A percentile compares a stretch with the other conserved stretches of the same genome.
These are phyloP conservation scores for Geranium rotundifolium DNA, from an alignment of 345 rosid genomes.

Conservation along the genomic window DNA sequence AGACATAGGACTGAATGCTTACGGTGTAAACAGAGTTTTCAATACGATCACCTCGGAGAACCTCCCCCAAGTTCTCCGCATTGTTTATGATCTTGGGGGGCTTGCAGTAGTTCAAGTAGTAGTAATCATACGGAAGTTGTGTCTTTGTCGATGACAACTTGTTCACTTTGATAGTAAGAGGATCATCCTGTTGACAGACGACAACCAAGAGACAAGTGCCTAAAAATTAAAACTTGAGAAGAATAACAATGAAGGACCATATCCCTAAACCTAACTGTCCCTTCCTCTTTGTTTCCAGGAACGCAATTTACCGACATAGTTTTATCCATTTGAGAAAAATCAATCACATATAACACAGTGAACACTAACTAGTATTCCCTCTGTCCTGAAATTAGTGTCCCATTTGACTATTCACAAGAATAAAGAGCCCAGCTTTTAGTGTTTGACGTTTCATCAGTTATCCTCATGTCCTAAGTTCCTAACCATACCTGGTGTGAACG, in stretches of 20 bases:
- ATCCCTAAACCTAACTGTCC: not conserved
- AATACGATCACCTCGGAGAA: slow-evolving; percentile 84
- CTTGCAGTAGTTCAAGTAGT: slow-evolving; percentile 61
- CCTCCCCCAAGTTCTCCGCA: slow-evolving; percentile 73
- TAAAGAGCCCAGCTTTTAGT: no score
- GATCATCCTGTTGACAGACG: slow-evolving; percentile 27
- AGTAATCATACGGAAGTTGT: slow-evolving; percentile 81
- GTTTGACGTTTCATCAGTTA: no score
- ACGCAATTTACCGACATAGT: no score
- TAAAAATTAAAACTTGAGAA: not conserved
- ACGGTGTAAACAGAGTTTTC: slow-evolving; percentile 73
- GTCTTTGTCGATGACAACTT: slow-evolving; percentile 81
- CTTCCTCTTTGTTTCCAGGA: not conserved
- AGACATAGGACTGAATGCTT: slow-evolving; percentile 14
- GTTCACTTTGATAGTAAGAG: slow-evolving; percentile 67
- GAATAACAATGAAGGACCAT: not conserved
- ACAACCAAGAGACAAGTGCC: slow-evolving; percentile 4
- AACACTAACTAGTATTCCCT: not conserved
- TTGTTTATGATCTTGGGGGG: slow-evolving; percentile 49
- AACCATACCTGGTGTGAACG: not conserved
- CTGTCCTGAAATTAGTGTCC: not conserved
- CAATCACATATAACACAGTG: not conserved
- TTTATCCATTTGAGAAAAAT: not conserved
- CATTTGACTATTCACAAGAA: no score
- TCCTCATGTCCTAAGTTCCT: no score